A percentile compares a stretch with the other conserved stretches of the same genome.
phyloP scores from a whole-genome alignment of 2,329 filamentous ascomycete species.

The Neonectria coccinea region DNA sequence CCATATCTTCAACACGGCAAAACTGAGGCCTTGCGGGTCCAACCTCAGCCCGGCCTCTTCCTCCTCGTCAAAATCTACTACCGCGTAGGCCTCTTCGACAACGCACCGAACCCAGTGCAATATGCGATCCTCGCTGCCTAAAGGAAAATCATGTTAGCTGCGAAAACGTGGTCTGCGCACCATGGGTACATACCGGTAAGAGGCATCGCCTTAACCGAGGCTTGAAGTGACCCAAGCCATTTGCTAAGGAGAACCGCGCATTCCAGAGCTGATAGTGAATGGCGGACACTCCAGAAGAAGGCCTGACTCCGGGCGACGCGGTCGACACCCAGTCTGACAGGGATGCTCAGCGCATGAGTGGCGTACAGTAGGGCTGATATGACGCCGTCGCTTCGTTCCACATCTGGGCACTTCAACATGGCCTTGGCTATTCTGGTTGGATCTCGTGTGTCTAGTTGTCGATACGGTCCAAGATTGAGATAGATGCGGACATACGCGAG shows the following conservation, averaged over 20 bases:
- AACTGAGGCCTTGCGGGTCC: constrained; percentile 49
- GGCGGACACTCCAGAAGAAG: constrained; percentile 68
- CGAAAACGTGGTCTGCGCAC: not conserved
- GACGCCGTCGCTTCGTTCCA: constrained; percentile 61
- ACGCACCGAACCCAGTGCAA: constrained; percentile 60
- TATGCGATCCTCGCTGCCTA: constrained; percentile 58
- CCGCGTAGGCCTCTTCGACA: constrained; percentile 56
- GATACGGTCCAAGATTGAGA: constrained; percentile 57
- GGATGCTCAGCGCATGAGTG: constrained; percentile 66
- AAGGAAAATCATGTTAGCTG: not conserved
- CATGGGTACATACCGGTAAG: constrained; percentile 44
- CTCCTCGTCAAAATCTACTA: constrained; percentile 54
- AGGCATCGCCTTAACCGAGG: constrained; percentile 33
- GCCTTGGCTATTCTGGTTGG: constrained; percentile 54
- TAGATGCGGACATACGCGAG: constrained; percentile 61
- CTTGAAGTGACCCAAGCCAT: constrained; percentile 53
- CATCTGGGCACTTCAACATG: constrained; percentile 51
- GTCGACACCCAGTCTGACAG: constrained; percentile 65
- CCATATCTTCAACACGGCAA: constrained; percentile 59
- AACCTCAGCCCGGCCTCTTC: constrained; percentile 39
- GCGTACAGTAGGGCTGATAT: constrained; percentile 64
- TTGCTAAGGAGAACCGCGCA: constrained; percentile 66
- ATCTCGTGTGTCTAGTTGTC: constrained; percentile 58
- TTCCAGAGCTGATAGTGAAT: constrained; percentile 65
- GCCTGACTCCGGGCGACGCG: constrained; percentile 66